phyloP scores from a whole-genome alignment of 2,329 filamentous ascomycete genomes.

The Rhynchosporium secalis region DNA sequence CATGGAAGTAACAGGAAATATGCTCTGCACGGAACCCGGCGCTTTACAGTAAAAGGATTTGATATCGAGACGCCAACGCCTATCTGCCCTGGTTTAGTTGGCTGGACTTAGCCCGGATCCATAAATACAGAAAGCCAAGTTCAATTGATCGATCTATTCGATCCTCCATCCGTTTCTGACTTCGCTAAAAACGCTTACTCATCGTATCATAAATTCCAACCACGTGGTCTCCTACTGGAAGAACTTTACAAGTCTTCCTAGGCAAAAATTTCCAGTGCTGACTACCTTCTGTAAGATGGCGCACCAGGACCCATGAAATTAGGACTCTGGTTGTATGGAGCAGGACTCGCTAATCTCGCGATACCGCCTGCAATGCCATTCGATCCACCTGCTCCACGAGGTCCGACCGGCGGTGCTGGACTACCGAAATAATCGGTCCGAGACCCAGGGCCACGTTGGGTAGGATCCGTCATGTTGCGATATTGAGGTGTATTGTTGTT shows the following conservation, averaged over 20 bases:
- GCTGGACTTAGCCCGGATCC: not conserved
- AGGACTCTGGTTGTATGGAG: constrained; percentile 27
- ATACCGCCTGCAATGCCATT: constrained; percentile 12
- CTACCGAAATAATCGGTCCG: constrained; percentile 27
- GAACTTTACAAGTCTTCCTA: constrained; percentile 1
- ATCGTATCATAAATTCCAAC: constrained; percentile 14
- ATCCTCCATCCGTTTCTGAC: not conserved
- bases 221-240: not conserved
- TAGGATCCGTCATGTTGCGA: constrained; percentile 35
- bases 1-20: not conserved
- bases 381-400: constrained; percentile 12
- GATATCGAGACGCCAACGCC: constrained; percentile 10
- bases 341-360: constrained; percentile 26
- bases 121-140: constrained; percentile 10
- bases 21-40: not conserved
- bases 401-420: constrained; percentile 14
- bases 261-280: not conserved
- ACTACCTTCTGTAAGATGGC: constrained; percentile 8
- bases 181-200: constrained; percentile 4
- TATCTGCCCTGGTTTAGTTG: not conserved
- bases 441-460: constrained; percentile 21
- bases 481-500: constrained; percentile 18
- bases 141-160: constrained; percentile 2
- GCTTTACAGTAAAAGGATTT: not conserved
- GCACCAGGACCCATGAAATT: constrained; percentile 15